Base-by-base conservation (phyloP, 108 stramenopile genomes). In the Cyclotella cryptica region DNA sequence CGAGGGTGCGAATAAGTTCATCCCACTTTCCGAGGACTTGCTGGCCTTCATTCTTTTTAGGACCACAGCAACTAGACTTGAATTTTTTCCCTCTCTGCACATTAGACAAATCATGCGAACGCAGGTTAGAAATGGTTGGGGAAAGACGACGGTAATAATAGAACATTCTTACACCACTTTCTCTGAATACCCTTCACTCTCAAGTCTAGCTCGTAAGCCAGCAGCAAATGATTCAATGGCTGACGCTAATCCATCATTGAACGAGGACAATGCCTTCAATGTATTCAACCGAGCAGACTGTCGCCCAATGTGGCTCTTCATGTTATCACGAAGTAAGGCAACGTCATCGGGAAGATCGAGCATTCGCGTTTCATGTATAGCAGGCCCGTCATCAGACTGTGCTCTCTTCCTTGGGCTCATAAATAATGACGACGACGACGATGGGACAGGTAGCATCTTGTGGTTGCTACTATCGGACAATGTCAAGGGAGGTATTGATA, bases 321-420 rank as follows among this genome's bases (percentile, higher is more conserved):
- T 77, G 22, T 67, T 27, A 8, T 89, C n/a, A n/a, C n/a, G n/a
- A n/a, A n/a, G n/a, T n/a, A n/a, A n/a, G n/a, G n/a, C 93, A 30
- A 87, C 51, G 24, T 81, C 80, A 66, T 87, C 79, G 0, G 90
- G 88, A 22, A 93, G 68, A 42, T 91, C 87, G 35, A 91, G 69
- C 35, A 82, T 86, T 51, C 88, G 87, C 4, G 90, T 89, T 66
- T 90, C 90, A 72, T 87, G 87, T 10, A 85, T 79, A 14, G 89
- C 90, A 46, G 80, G 81, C 15, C 81, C 89, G 53, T 86, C 87
- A 57, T 93, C 92, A 19, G 87, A 80, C 19, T 78, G 77, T 40
- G 77, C 69, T 19, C 79, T 66, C 29, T 69, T 35, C n/a, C 79
- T 43, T 18, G 79, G 67, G 30, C 26, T 54, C 74, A 69, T 76